Evolutionary conservation across 352 stramenopile genomes (phyloP), one percentile per base, ranked within the genome.

Genomic region (Pythium apleroticum): DNA sequence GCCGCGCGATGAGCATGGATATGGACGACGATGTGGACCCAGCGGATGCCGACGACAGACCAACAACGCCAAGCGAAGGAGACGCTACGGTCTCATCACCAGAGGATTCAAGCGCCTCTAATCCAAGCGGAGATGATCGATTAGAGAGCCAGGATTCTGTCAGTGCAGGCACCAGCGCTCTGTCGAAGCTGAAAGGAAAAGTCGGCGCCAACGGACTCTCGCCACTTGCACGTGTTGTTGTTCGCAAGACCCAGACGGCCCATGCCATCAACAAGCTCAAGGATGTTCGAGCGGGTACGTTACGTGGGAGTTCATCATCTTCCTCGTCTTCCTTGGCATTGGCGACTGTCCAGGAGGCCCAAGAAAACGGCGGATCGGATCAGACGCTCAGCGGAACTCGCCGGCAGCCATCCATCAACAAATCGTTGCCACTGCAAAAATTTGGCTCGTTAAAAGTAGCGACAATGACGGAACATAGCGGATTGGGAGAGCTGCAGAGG

Each of bases 191-290:
- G 9, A 59, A 39, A 41, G 30, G 19, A 17, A 49, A 22, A 5
- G n/a, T 64, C 17, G 55, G 52, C 4, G 57, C 56, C 31, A 60
- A 64, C 22, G 33, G 45, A 9, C 63, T 81, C 4, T 83, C 76
- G 3, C 77, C 79, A 25, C 67, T 88, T 0, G 69, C 66, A 15
- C 79, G 69, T 9, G 75, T 86, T 11, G 64, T 88, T 8, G 28
- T 76, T 37, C 68, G 75, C 2, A 88, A 86, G 59, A 67, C 73
- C 1, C 69, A 84, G 48, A 73, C 77, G 2, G 63, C 62, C 22
- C 68, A 75, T 3, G 79, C 68, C 7, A 67, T 77, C n/a, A 73
- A 71, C n/a, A 88, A 81, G 41, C 62, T 88, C 10, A 86, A 80
- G 52, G 69, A 76, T 6, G 53, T 80, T 37, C 59, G 53, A 24